Conservation (phyloP, 78 protist genomes). For the Polysphondylium violaceum region DNA sequence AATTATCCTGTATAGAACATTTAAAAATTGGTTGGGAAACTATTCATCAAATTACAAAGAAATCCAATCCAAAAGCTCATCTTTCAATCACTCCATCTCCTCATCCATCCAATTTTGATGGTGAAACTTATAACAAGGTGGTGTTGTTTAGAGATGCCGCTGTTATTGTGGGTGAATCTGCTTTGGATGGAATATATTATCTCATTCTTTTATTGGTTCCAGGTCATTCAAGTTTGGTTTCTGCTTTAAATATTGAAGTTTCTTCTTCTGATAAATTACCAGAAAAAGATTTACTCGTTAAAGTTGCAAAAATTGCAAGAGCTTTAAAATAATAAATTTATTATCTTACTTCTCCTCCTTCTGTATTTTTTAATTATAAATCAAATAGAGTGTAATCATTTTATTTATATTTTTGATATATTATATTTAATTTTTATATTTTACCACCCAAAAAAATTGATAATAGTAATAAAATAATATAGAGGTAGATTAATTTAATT, state of each 20-base stretch:
- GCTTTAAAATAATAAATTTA: conserved; percentile 9
- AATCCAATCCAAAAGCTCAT: conserved; percentile 7
- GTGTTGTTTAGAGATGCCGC: conserved; percentile 58
- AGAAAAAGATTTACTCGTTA: conserved; percentile 41
- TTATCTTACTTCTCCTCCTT: neutral
- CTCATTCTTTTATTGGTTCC: conserved; percentile 46
- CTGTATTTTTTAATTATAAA: too few species aligned
- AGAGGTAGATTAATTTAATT: too few species aligned
- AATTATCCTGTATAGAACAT: conserved; percentile 45
- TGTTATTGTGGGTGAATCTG: conserved; percentile 67
- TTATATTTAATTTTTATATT: too few species aligned
- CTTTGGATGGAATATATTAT: conserved; percentile 48
- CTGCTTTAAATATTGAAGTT: neutral
- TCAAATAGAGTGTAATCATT: too few species aligned
- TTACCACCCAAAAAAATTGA: too few species aligned
- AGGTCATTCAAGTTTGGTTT: neutral
- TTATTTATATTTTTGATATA: too few species aligned
- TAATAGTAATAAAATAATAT: too few species aligned
- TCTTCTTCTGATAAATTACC: conserved; percentile 1
- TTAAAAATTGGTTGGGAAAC: conserved; percentile 40
- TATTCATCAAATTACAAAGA: conserved; percentile 6
- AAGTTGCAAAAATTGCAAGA: conserved; percentile 28
- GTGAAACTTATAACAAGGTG: conserved; percentile 64
- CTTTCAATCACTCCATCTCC: conserved; percentile 3
- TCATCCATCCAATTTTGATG: conserved; percentile 63